Conservation (phyloP, 306 rosid species). For the Lupinus albus region DNA sequence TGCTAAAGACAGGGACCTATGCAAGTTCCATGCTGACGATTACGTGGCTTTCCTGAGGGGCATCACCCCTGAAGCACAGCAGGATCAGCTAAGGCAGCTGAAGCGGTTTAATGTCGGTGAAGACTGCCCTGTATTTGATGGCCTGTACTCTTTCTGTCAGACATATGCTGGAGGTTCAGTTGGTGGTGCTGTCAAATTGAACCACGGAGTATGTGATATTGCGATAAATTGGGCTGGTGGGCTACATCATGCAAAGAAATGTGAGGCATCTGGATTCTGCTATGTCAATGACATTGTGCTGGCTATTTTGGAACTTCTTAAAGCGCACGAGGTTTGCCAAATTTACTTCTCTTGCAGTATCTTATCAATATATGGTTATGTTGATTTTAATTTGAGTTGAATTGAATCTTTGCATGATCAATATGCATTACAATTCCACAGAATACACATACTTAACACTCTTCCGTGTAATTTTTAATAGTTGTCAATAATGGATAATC, state of each 20-base stretch:
- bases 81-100: slow-evolving; percentile 51
- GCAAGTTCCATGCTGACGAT: slow-evolving; percentile 59
- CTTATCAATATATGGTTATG: slow-evolving; percentile 14
- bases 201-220: slow-evolving; percentile 47
- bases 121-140: slow-evolving; percentile 57
- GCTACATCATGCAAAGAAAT: slow-evolving; percentile 57
- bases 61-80: slow-evolving; percentile 59
- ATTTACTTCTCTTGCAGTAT: slow-evolving; percentile 17
- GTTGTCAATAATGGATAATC: slow-evolving; percentile 5
- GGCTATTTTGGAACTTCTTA: slow-evolving; percentile 57
- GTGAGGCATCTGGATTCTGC: slow-evolving; percentile 60
- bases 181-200: slow-evolving; percentile 54
- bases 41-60: slow-evolving; percentile 53
- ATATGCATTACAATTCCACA: neutral
- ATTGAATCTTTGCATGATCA: slow-evolving; percentile 12
- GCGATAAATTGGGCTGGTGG: slow-evolving; percentile 62
- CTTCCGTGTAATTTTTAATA: slow-evolving; percentile 1
- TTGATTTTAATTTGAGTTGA: slow-evolving; percentile 26
- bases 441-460: neutral
- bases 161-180: slow-evolving; percentile 60
- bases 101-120: slow-evolving; percentile 59
- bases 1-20: slow-evolving; percentile 56
- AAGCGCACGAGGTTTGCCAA: slow-evolving; percentile 49
- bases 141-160: slow-evolving; percentile 58
- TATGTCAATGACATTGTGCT: slow-evolving; percentile 58